phyloP scores from a whole-genome alignment of 192 early-diverging fungal genomes.

The Neocallimastix lanati region DNA sequence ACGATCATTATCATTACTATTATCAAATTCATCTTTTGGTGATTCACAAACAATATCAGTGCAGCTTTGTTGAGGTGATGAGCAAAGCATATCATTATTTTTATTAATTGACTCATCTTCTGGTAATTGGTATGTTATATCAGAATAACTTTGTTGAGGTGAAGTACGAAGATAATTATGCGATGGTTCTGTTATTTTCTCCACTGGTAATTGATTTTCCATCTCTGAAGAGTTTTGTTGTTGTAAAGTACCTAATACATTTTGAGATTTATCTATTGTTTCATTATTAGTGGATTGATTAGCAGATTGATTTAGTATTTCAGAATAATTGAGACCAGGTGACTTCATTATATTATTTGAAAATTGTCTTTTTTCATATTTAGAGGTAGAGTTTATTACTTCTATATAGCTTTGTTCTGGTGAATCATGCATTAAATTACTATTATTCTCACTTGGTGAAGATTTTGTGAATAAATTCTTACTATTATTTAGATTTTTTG shows the following conservation, averaged over 20 bases:
- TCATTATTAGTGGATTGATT: background rate
- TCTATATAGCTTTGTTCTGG: background rate
- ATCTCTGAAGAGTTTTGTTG: too few relatives aligned
- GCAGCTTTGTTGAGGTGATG: too few relatives aligned
- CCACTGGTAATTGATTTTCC: too few relatives aligned
- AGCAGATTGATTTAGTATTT: background rate
- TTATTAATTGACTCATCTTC: too few relatives aligned
- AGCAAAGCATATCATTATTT: too few relatives aligned
- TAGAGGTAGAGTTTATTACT: background rate
- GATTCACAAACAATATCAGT: too few relatives aligned
- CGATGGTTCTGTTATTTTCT: too few relatives aligned
- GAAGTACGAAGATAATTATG: too few relatives aligned
- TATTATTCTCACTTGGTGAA: background rate
- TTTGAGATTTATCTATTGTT: background rate
- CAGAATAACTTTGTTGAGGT: background rate
- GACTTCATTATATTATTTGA: background rate
- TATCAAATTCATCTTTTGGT: too few relatives aligned
- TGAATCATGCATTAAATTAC: background rate
- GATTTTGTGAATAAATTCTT: background rate
- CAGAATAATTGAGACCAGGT: background rate
- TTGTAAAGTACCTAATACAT: too few relatives aligned
- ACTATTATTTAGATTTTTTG: background rate
- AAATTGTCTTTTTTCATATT: background rate
- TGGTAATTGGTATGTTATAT: background rate
- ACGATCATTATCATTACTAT: too few relatives aligned